Evolutionary conservation across 1,284 basidiomycete species (phyloP), one percentile per base, ranked within the genome.

Genomic region (Cerioporus squamosus): DNA sequence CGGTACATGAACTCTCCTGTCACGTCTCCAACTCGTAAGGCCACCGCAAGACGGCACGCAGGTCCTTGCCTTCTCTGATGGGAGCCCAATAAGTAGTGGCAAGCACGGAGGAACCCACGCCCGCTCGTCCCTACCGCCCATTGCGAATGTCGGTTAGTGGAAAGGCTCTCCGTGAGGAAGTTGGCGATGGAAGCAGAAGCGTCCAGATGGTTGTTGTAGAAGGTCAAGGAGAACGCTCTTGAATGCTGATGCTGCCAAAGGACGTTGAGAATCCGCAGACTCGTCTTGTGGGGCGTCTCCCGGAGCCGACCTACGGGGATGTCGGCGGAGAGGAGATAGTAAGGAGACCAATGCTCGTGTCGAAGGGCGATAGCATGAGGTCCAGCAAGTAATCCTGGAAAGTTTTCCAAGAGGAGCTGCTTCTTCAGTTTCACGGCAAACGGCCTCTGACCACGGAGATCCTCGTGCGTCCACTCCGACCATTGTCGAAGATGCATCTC

Each of bases 201-300:
- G 12, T 59, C 46, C 7, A 53, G 15, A 31, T 62, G 60, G 33
- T 62, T 64, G 49, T 51, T 64, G 48, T 51, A 65, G 31, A 65
- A 22, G 7, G 63, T 46, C 5, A 62, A 3, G 7, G 51, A 50
- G 2, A 56, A 10, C 2, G 23, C n/a, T 6, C 44, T 45, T 6
- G 51, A 51, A 1, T 38, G 14, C 3, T 14, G 18, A 14, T 55
- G 54, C 17, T 42, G 49, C 63, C 63, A 65, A 1, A 62, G 29
- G 6, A 65, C 48, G 23, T 57, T 57, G 38, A 55, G 55, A 1
- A 60, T 8, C 10, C 22, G 31, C 0, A 60, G 17, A 24, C 54
- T 24, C 1, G 60, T 39, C 10, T 9, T 15, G 38, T 57, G 29
- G 3, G 40, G 2, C 5, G 57, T 44, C 4, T 44, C 29, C 14